Percentiles rank a stretch among this genome's conserved stretches.
These are phyloP conservation scores for Actinidia polygama DNA, from an alignment of 179 eudicot species.

Conservation along the genomic window DNA sequence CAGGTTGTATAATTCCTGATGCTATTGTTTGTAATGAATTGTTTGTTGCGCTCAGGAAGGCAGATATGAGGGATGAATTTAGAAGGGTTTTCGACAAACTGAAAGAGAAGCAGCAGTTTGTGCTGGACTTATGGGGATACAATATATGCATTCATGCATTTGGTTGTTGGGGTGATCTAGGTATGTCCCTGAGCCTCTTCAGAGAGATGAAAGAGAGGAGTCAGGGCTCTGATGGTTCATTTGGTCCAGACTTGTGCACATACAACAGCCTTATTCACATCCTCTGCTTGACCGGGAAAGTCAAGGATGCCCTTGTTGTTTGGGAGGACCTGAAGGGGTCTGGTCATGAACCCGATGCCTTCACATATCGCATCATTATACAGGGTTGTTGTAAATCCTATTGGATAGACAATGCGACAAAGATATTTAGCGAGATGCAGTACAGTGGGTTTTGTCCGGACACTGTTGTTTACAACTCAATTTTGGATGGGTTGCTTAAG, in stretches of 20 bases:
- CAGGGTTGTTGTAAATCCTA: conserved; percentile 90
- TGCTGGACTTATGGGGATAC: conserved; percentile 70
- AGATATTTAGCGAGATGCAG: conserved; percentile 79
- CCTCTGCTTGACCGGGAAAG: conserved; percentile 70
- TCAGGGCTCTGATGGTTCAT: conserved; percentile 25
- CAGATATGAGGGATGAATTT: conserved; percentile 69
- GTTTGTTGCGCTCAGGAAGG: conserved; percentile 73
- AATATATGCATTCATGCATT: conserved; percentile 88
- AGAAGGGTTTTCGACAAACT: conserved; percentile 45
- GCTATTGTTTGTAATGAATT: conserved; percentile 78
- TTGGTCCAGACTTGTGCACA: conserved; percentile 74
- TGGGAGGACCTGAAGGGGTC: conserved; percentile 87
- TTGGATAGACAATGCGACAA: conserved; percentile 61
- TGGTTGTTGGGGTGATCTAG: conserved; percentile 89
- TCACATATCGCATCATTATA: conserved; percentile 78
- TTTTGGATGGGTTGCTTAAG: conserved; percentile 77
- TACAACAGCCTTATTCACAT: conserved; percentile 84
- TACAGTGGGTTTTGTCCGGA: conserved; percentile 69
- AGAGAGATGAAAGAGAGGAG: conserved; percentile 75
- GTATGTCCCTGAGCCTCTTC: conserved; percentile 59
- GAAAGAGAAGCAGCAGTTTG: conserved; percentile 46
- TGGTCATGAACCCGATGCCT: conserved; percentile 86
- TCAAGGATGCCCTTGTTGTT: conserved; percentile 72
- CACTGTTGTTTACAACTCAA: conserved; percentile 73
- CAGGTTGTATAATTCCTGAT: conserved; percentile 38